A percentile compares a stretch with the other conserved stretches of the same genome.
phyloP scores from a whole-genome alignment of 495 filamentous ascomycete genomes.

The Penicillium steckii region DNA sequence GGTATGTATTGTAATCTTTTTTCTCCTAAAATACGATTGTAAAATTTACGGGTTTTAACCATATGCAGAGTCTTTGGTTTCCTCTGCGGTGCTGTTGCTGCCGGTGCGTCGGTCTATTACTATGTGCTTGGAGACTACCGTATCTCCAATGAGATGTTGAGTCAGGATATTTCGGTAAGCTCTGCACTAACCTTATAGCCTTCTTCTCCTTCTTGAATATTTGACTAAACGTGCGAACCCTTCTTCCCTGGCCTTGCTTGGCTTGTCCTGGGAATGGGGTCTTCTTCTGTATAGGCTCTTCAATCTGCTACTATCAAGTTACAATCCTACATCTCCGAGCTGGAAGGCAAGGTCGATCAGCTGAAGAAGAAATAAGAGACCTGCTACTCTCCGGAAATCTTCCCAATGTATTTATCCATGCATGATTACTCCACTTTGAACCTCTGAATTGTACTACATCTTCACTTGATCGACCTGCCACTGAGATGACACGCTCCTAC shows the following conservation, averaged over 20 bases:
- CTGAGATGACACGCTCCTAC: no score
- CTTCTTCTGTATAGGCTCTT: constrained; percentile 59
- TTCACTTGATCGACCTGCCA: no score
- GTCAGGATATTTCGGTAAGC: constrained; percentile 92
- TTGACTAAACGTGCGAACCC: background rate
- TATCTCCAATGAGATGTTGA: constrained; percentile 88
- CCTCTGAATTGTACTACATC: background rate
- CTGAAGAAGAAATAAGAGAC: constrained; percentile 56
- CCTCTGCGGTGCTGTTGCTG: constrained; percentile 77
- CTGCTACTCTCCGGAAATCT: constrained; percentile 1
- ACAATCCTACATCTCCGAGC: constrained; percentile 72
- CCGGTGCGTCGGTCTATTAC: constrained; percentile 81
- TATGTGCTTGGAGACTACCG: constrained; percentile 92
- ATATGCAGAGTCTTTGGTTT: constrained; percentile 80
- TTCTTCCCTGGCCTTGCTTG: constrained; percentile 7
- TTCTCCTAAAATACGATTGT: background rate
- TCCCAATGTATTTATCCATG: constrained; percentile 10
- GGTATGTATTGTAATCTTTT: constrained; percentile 54
- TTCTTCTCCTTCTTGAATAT: background rate
- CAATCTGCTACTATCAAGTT: constrained; percentile 85
- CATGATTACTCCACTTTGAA: background rate
- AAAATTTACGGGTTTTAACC: background rate
- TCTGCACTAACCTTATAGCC: background rate
- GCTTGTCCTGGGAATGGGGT: constrained; percentile 3
- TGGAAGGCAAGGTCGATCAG: constrained; percentile 80